Base-by-base conservation (phyloP, 805 yeast genomes). In the Cyberlindnera mycetangii region DNA sequence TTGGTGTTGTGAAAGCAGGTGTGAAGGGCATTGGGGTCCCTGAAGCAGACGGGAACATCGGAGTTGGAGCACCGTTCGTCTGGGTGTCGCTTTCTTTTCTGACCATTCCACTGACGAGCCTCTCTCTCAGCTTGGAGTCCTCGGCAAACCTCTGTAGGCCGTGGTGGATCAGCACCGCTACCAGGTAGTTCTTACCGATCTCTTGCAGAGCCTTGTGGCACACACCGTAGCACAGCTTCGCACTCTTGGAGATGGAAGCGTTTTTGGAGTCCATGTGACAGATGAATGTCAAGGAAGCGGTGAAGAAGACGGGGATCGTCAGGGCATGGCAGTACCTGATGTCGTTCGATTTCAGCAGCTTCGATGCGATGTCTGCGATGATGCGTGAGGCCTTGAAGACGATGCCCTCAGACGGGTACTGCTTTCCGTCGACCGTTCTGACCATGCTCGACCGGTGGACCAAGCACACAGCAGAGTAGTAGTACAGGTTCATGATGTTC, bases 371-470 rank as follows among this genome's bases (percentile, higher is more conserved):
- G 34, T 76, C 70, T 5, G 85, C 75, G 50, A 85, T 79, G 79
- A 83, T 80, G 55, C 86, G 78, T 1, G 93, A 89, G 1, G 90
- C 86, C 61, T 83, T 88, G 69, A 84, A 85, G 3, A 89, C 85
- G 45, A 85, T 83, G 9, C 89, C 87, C 33, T 58, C 64, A 10
- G 62, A 51, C n/a, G 64, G 58, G 39, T 60, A 59, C 33, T 58
- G 59, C 38, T 52, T 55, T 1, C 60, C 60, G 51, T 60, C 60
- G n/a, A 59, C 52, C 3, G 55, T 71, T 46, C 75, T 67, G 28
- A 76, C 65, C 56, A 83, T 76, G 55, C 83, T 83, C 6, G 88
- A 79, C 44, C 89, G 72, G 57, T 85, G 93, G 22, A 83, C 76
- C 52, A 84, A 67, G 52, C 84, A 81, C 43, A 85, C 70, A n/a